phyloP scores from a whole-genome alignment of 768 basidiomycete genomes.

The Hericium rajendrae region DNA sequence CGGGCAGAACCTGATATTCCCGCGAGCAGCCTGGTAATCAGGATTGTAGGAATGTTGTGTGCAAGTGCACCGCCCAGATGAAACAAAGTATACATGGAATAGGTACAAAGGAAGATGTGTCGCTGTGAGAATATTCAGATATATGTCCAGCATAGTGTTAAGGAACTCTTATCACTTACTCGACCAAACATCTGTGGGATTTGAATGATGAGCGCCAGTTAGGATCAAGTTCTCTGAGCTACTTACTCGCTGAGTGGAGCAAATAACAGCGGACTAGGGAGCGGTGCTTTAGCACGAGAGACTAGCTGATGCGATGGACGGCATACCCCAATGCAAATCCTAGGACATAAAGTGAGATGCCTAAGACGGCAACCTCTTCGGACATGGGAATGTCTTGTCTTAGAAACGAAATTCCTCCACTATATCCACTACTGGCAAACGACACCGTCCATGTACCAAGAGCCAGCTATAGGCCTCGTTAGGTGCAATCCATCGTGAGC shows the following conservation, averaged over 20 bases:
- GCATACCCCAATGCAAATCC: constrained; percentile 45
- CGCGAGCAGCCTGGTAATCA: constrained; percentile 44
- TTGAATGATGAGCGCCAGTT: no score
- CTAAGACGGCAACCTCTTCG: constrained; percentile 43
- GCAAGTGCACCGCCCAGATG: constrained; percentile 46
- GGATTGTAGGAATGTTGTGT: constrained; percentile 36
- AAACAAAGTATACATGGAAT: constrained; percentile 39
- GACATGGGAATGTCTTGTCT: constrained; percentile 38
- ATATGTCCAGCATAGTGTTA: neutral
- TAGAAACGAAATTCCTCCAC: constrained; percentile 38
- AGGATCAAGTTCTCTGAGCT: no score
- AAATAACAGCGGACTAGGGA: constrained; percentile 38
- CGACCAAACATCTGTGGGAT: constrained; percentile 39
- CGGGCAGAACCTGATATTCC: constrained; percentile 52
- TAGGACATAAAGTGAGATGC: constrained; percentile 53
- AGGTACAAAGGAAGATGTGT: constrained; percentile 43
- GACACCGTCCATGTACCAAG: constrained; percentile 47
- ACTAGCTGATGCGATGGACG: neutral
- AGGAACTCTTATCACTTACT: constrained; percentile 23
- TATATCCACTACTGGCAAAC: constrained; percentile 49
- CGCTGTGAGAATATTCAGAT: constrained; percentile 25
- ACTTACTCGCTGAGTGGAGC: constrained; percentile 47
- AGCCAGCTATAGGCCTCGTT: constrained; percentile 20
- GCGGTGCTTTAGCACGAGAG: neutral
- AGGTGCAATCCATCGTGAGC: neutral